Evolutionary conservation across 2,329 filamentous ascomycete species (phyloP).

Genomic region (Neofusicoccum laricinum): DNA sequence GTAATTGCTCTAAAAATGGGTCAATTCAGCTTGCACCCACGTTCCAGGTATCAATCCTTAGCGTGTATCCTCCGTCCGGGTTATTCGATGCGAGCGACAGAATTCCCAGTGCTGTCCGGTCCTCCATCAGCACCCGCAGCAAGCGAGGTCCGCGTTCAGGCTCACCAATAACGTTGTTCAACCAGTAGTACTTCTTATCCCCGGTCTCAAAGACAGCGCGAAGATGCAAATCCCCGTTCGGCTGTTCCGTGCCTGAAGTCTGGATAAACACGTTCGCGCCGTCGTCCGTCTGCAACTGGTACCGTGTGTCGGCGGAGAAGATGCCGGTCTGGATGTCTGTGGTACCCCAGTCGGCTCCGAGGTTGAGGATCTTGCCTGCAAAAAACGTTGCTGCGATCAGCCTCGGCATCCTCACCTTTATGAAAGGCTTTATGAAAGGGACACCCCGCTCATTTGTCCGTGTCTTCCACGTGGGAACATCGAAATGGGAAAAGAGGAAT

Average conservation of each 20-base stretch:
- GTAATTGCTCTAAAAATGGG: not conserved
- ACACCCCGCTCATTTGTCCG: too few species aligned
- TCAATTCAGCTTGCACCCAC: not conserved
- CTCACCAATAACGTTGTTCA: slow-evolving; percentile 34
- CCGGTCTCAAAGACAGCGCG: slow-evolving; percentile 34
- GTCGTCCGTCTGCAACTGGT: slow-evolving; percentile 36
- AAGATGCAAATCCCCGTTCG: slow-evolving; percentile 29
- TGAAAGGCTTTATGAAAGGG: not conserved
- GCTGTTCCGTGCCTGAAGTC: slow-evolving; percentile 30
- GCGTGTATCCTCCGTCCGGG: not conserved
- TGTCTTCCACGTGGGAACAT: not conserved
- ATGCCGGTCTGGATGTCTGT: slow-evolving; percentile 28
- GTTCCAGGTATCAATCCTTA: not conserved
- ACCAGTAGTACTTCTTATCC: slow-evolving; percentile 34
- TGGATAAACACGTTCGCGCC: slow-evolving; percentile 33
- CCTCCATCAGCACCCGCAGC: too few species aligned
- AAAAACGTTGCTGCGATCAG: not conserved
- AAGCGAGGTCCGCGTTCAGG: not conserved
- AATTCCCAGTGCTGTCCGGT: not conserved
- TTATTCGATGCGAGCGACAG: not conserved
- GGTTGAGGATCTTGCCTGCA: slow-evolving; percentile 31
- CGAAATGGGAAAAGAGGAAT: not conserved
- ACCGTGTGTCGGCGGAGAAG: slow-evolving; percentile 35
- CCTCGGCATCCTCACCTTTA: not conserved
- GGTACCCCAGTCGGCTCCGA: slow-evolving; percentile 39